Percentiles rank a stretch among this genome's conserved stretches.
These are phyloP conservation scores for Rhizoctonia solani DNA, from an alignment of 1,284 basidiomycete species.

Conservation along the genomic window DNA sequence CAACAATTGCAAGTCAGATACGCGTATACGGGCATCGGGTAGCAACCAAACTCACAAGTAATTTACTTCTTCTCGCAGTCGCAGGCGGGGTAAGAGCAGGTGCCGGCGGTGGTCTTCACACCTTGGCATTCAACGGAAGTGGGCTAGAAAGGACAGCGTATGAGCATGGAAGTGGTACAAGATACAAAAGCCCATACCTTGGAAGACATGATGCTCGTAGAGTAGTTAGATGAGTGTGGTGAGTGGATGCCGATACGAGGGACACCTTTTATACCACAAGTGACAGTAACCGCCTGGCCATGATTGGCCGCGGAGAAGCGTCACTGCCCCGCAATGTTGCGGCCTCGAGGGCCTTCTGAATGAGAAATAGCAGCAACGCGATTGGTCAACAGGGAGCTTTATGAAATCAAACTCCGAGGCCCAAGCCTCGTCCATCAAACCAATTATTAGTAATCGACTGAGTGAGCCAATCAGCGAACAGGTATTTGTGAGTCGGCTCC, in stretches of 20 bases:
- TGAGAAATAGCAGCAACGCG: neutral
- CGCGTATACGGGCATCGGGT: neutral
- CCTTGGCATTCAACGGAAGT: slow-evolving; percentile 4
- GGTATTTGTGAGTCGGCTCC: neutral
- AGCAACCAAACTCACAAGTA: neutral
- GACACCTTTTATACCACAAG: slow-evolving; percentile 4
- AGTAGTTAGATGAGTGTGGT: neutral
- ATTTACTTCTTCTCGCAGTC: slow-evolving; percentile 28
- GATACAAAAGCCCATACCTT: neutral
- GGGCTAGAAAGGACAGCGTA: neutral
- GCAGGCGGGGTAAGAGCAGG: slow-evolving; percentile 21
- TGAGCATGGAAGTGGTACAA: neutral
- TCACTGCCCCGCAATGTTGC: neutral
- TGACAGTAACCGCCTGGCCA: neutral
- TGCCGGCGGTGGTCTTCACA: slow-evolving; percentile 6
- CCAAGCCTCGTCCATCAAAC: neutral
- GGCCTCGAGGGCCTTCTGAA: neutral
- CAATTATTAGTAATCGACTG: neutral
- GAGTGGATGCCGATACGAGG: neutral
- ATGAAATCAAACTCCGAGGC: neutral
- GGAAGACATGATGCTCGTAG: slow-evolving; percentile 8
- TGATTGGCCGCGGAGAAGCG: slow-evolving; percentile 15
- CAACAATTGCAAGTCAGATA: neutral
- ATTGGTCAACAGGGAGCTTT: neutral
- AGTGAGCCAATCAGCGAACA: neutral